A percentile compares a stretch with the other conserved stretches of the same genome.
These are phyloP conservation scores for Spinacia oleracea DNA, from an alignment of 179 eudicot genomes.

Conservation along the genomic window DNA sequence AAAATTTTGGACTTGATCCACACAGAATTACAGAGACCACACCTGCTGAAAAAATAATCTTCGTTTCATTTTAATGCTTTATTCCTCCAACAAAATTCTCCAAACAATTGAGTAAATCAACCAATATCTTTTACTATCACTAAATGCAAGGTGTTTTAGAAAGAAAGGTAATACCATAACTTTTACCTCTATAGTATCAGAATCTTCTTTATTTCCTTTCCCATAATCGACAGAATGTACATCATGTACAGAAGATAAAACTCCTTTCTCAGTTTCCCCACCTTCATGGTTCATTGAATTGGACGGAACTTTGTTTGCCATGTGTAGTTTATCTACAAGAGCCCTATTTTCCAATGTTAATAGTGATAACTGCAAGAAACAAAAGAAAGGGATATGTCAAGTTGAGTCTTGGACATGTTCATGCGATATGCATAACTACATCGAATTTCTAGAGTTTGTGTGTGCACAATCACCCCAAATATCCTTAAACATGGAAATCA, in stretches of 20 bases:
- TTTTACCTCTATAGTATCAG: slow-evolving; percentile 42
- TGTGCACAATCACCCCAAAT: neutral
- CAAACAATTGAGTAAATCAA: neutral
- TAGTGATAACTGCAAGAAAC: slow-evolving; percentile 53
- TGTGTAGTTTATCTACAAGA: slow-evolving; percentile 34
- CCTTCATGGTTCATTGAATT: slow-evolving; percentile 27
- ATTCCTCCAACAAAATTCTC: neutral
- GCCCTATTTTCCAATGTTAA: slow-evolving; percentile 54
- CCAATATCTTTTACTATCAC: slow-evolving; percentile 6
- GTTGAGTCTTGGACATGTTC: neutral
- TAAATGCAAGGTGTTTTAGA: neutral
- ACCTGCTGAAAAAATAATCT: neutral
- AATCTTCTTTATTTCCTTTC: slow-evolving; percentile 33
- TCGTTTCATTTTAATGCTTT: neutral
- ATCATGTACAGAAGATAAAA: slow-evolving; percentile 24
- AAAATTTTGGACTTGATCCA: neutral
- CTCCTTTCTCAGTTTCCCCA: slow-evolving; percentile 30
- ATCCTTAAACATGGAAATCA: slow-evolving; percentile 9
- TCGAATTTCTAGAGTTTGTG: neutral
- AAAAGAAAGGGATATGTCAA: slow-evolving; percentile 4
- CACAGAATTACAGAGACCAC: neutral
- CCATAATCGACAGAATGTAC: slow-evolving; percentile 19
- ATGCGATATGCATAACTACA: neutral
- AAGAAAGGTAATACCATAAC: neutral
- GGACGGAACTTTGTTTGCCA: slow-evolving; percentile 29